Evolutionary conservation across 345 rosid genomes (phyloP).

Genomic region (Pistacia integerrima): DNA sequence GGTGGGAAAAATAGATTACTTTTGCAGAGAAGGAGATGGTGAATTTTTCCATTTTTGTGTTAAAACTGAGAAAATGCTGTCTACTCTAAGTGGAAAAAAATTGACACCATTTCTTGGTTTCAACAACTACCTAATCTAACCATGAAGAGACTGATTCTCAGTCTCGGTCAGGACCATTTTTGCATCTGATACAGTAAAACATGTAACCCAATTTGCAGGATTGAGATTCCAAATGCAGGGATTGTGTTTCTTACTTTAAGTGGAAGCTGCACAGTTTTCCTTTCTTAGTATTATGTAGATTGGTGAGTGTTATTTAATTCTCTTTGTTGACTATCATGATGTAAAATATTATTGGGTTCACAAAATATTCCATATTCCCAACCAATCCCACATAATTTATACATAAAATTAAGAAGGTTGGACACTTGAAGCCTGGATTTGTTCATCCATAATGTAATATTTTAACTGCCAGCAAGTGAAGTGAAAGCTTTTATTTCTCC

Average conservation of each 20-base stretch:
- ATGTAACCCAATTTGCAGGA: conserved; percentile 21
- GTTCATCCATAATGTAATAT: neutral
- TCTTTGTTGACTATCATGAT: neutral
- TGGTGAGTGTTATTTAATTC: neutral
- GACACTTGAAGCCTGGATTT: too few species aligned
- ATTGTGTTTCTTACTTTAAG: conserved; percentile 36
- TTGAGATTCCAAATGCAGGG: conserved; percentile 47
- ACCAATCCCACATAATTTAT: neutral
- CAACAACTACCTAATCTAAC: neutral
- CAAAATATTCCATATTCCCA: conserved; percentile 10
- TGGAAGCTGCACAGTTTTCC: conserved; percentile 21
- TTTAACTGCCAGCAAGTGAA: neutral
- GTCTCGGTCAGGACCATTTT: neutral
- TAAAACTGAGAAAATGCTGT: neutral
- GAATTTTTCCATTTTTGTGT: conserved; percentile 12
- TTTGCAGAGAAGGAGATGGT: neutral
- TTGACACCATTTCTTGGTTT: conserved; percentile 16
- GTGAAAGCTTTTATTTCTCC: too few species aligned
- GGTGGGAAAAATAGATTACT: neutral
- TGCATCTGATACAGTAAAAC: neutral
- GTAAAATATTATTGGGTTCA: conserved; percentile 13
- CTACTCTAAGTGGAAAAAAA: neutral
- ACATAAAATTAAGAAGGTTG: too few species aligned
- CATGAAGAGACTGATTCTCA: neutral
- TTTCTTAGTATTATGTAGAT: conserved; percentile 10